phyloP scores from a whole-genome alignment of 2,329 filamentous ascomycete species.

The Ciborinia camelliae region DNA sequence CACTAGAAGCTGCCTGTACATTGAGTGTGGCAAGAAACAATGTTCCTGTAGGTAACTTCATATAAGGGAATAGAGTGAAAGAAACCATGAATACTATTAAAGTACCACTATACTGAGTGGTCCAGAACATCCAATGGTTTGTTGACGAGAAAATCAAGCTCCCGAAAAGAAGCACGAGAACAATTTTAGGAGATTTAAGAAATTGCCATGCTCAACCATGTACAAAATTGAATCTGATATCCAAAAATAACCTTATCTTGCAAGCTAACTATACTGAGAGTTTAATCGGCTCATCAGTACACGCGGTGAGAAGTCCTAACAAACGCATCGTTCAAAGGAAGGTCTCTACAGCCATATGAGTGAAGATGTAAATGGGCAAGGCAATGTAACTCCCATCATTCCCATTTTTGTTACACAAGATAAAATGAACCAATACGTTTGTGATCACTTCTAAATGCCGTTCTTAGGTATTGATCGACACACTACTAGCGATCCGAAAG shows the following conservation, averaged over 20 bases:
- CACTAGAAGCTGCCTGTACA: not conserved
- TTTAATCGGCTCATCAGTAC: not conserved
- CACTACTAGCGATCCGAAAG: no score
- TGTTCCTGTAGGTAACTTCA: conserved; percentile 2
- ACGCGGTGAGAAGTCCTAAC: not conserved
- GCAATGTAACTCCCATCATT: not conserved
- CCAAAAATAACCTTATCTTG: not conserved
- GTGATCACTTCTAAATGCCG: no score
- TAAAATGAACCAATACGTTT: not conserved
- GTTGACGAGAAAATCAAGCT: not conserved
- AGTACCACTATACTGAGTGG: not conserved
- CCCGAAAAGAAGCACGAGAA: not conserved
- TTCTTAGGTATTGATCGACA: no score
- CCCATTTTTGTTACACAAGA: not conserved
- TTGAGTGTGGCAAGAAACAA: not conserved
- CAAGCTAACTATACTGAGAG: not conserved
- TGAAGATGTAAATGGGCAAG: no score
- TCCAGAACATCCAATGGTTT: not conserved
- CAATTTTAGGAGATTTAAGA: not conserved
- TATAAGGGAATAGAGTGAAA: not conserved
- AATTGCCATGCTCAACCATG: not conserved
- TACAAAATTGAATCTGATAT: not conserved
- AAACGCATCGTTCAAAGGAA: not conserved
- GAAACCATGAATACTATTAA: not conserved
- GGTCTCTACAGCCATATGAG: not conserved